Evolutionary conservation across 73 alveolate genomes (phyloP).

Genomic region (Halteria grandinella): DNA sequence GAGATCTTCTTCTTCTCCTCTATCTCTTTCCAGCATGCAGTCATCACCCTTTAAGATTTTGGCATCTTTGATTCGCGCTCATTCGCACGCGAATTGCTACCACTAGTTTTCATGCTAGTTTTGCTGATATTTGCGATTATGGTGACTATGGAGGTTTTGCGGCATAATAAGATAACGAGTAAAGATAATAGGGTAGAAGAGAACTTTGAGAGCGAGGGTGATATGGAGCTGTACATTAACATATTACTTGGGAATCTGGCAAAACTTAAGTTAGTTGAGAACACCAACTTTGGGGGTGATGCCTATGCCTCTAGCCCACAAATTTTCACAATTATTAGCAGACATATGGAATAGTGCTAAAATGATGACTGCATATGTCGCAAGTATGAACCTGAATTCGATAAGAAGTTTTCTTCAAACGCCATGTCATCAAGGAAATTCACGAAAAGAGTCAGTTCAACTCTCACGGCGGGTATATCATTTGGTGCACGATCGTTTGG

Average conservation of each 20-base stretch:
- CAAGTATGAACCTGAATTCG: slow-evolving; percentile 58
- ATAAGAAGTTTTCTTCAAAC: slow-evolving; percentile 46
- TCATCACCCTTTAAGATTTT: slow-evolving; percentile 7
- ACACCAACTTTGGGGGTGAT: too few relatives aligned
- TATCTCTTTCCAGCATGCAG: neutral
- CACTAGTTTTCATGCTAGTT: neutral
- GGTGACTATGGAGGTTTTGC: neutral
- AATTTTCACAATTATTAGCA: slow-evolving; percentile 21
- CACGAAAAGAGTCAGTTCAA: too few relatives aligned
- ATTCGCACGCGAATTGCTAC: slow-evolving; percentile 32
- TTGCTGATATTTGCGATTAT: slow-evolving; percentile 4
- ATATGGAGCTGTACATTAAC: slow-evolving; percentile 45
- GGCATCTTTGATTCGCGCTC: neutral
- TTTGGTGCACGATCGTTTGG: too few relatives aligned
- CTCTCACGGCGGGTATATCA: too few relatives aligned
- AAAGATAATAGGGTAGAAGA: slow-evolving; percentile 3
- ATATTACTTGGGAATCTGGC: slow-evolving; percentile 13
- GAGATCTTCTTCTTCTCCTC: neutral
- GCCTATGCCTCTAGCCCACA: slow-evolving; percentile 39
- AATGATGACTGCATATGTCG: slow-evolving; percentile 43
- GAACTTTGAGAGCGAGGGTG: neutral
- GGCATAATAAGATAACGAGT: neutral
- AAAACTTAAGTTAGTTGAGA: slow-evolving; percentile 24
- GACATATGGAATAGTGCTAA: slow-evolving; percentile 48
- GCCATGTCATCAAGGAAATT: too few relatives aligned